phyloP scores from a whole-genome alignment of 129 eudicot genomes.

The Logfia minima region DNA sequence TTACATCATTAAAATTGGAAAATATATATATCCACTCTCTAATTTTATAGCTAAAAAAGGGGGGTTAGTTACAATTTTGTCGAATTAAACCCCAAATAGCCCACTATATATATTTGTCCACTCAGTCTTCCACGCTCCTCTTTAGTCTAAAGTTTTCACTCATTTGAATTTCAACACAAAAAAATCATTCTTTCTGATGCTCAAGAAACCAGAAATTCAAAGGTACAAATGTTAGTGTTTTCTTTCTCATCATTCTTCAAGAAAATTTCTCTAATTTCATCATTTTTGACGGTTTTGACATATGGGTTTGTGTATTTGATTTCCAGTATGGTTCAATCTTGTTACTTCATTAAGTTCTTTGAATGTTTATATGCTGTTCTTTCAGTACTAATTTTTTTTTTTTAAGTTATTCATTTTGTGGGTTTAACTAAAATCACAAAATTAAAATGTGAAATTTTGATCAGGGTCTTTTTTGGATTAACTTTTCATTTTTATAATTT shows the following conservation, averaged over 20 bases:
- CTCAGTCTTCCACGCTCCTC: no score
- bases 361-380: neutral
- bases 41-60: no score
- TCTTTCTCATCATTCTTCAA: no score
- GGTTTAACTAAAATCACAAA: neutral
- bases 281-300: neutral
- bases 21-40: neutral
- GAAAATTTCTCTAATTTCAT: neutral
- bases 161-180: no score
- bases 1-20: no score
- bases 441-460: neutral
- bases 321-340: neutral
- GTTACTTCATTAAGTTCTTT: neutral
- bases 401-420: neutral
- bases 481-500: neutral
- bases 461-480: neutral
- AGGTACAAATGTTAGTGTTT: no score
- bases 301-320: neutral
- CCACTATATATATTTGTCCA: no score
- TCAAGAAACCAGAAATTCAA: no score
- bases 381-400: neutral
- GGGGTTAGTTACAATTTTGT: neutral
- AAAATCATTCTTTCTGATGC: no score
- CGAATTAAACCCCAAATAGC: no score
- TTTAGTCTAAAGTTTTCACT: no score